These are phyloP conservation scores for Brettanomyces nanus DNA, from an alignment of 805 yeast genomes.

Conservation along the genomic window DNA sequence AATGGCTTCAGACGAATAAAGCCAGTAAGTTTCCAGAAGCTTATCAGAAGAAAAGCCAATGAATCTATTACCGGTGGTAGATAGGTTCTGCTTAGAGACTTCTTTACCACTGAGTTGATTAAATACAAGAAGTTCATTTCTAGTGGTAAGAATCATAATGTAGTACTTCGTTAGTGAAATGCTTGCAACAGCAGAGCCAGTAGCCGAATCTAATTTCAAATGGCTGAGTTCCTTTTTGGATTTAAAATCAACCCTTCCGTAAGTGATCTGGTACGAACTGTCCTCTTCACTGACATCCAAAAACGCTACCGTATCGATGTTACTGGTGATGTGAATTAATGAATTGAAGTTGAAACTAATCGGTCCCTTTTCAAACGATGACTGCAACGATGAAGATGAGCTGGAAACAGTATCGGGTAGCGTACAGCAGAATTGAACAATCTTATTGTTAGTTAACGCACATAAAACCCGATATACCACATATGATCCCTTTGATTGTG, in stretches of 20 bases:
- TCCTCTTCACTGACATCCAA: slow-evolving; percentile 16
- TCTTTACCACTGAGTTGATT: slow-evolving; percentile 45
- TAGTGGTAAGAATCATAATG: slow-evolving; percentile 36
- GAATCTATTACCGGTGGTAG: slow-evolving; percentile 27
- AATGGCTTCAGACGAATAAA: slow-evolving; percentile 49
- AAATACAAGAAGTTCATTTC: slow-evolving; percentile 32
- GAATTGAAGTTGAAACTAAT: slow-evolving; percentile 13
- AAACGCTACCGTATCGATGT: slow-evolving; percentile 13
- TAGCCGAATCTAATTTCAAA: slow-evolving; percentile 6
- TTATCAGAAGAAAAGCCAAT: slow-evolving; percentile 45
- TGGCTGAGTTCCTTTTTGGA: slow-evolving; percentile 16
- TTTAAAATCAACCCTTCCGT: slow-evolving; percentile 13
- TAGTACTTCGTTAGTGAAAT: slow-evolving; percentile 48
- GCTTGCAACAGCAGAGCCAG: slow-evolving; percentile 21
- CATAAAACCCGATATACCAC: slow-evolving; percentile 6
- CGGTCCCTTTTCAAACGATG: slow-evolving; percentile 18
- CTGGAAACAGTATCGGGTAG: slow-evolving; percentile 7
- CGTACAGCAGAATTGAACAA: slow-evolving; percentile 10
- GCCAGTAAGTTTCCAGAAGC: slow-evolving; percentile 61
- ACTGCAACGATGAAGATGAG: slow-evolving; percentile 7
- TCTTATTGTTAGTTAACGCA: slow-evolving; percentile 9
- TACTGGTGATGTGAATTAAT: slow-evolving; percentile 7
- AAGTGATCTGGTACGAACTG: slow-evolving; percentile 10
- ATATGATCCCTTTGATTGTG: slow-evolving; percentile 3
- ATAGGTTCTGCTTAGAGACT: slow-evolving; percentile 29